phyloP scores from a whole-genome alignment of 1,139 yeast genomes.

The Nakaseomyces sp. region DNA sequence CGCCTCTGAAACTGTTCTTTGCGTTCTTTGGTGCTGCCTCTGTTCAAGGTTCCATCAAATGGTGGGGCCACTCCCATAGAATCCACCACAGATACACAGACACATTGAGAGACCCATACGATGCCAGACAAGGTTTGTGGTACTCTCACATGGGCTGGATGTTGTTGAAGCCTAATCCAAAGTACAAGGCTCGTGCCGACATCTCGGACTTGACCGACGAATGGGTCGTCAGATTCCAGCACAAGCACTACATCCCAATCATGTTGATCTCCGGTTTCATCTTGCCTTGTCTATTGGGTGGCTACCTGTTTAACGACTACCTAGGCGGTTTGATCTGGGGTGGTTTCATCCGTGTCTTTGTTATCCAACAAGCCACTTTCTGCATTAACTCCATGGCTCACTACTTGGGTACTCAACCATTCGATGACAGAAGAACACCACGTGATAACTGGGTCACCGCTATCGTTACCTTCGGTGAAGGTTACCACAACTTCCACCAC shows the following conservation, averaged over 20 bases:
- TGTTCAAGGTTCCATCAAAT: slow-evolving; percentile 92
- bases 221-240: slow-evolving; percentile 87
- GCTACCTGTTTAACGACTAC: slow-evolving; percentile 79
- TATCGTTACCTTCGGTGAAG: slow-evolving; percentile 93
- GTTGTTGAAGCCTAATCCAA: slow-evolving; percentile 88
- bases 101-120: slow-evolving; percentile 94
- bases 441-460: slow-evolving; percentile 95
- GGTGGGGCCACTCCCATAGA: slow-evolving; percentile 99
- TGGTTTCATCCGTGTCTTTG: slow-evolving; percentile 73
- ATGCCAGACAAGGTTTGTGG: slow-evolving; percentile 93
- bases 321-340: slow-evolving; percentile 90
- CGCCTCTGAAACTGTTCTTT: slow-evolving; percentile 61
- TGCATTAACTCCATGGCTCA: slow-evolving; percentile 98
- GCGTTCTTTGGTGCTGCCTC: slow-evolving; percentile 92
- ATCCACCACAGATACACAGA: slow-evolving; percentile 97
- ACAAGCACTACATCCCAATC: slow-evolving; percentile 71
- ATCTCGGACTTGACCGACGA: slow-evolving; percentile 85
- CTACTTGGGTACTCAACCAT: slow-evolving; percentile 97
- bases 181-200: slow-evolving; percentile 91
- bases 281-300: slow-evolving; percentile 70
- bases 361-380: slow-evolving; percentile 95
- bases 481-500: slow-evolving; percentile 98
- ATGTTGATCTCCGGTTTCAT: slow-evolving; percentile 62
- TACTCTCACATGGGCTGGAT: slow-evolving; percentile 97
- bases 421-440: slow-evolving; percentile 95